Conservation (phyloP, 257 asterid genomes). For the Linaria vulgaris region DNA sequence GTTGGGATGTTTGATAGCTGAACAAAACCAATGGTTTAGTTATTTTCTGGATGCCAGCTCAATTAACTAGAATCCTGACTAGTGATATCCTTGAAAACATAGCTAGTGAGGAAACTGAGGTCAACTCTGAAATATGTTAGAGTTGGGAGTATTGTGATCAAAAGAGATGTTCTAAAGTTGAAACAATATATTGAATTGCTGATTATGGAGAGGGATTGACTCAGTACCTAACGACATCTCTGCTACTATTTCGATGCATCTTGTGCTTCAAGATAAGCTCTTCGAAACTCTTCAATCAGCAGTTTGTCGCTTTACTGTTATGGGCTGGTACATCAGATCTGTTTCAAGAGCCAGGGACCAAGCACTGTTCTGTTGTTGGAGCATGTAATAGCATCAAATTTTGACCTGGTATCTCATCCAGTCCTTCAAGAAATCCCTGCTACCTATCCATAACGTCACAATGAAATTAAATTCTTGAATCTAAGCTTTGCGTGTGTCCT, state of each 20-base stretch:
- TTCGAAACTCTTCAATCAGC: neutral
- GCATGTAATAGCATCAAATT: neutral
- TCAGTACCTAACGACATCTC: slow-evolving; percentile 8
- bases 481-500: too few relatives aligned
- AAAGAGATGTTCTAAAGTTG: neutral
- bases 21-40: neutral
- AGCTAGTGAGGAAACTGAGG: neutral
- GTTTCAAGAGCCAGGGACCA: neutral
- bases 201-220: slow-evolving; percentile 8
- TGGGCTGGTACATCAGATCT: neutral
- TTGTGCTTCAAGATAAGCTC: neutral
- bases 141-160: slow-evolving; percentile 3
- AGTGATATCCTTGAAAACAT: neutral
- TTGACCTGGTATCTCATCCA: too few relatives aligned
- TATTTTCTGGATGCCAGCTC: slow-evolving; percentile 4
- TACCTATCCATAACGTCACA: too few relatives aligned
- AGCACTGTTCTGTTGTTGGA: neutral
- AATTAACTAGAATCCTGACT: slow-evolving; percentile 12
- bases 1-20: neutral
- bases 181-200: neutral
- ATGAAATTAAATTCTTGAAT: too few relatives aligned
- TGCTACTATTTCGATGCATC: neutral
- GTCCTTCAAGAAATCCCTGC: too few relatives aligned
- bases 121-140: slow-evolving; percentile 10
- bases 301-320: neutral